Conservation (phyloP, 164 flowering plant species). For the Tetracentron sinense region DNA sequence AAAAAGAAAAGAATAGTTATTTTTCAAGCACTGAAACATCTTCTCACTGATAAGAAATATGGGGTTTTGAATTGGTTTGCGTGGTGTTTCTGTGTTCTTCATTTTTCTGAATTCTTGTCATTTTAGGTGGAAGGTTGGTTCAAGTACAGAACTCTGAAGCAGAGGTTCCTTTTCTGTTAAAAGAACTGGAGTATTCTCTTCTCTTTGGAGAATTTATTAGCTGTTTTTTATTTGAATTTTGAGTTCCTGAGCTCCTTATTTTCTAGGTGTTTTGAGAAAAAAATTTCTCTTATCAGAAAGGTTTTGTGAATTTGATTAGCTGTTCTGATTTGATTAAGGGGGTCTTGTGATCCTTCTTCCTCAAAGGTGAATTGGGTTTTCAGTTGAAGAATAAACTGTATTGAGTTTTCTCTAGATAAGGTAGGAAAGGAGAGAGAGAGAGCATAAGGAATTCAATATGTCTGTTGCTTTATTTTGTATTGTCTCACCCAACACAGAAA, state of each 20-base stretch:
- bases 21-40: not conserved
- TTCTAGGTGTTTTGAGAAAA: not conserved
- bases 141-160: not conserved
- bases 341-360: not conserved
- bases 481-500: constrained; percentile 34
- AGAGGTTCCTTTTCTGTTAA: not conserved
- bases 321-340: not conserved
- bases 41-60: not conserved
- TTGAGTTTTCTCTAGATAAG: not conserved
- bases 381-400: not conserved
- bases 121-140: not conserved
- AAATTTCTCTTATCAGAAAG: not conserved
- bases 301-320: not conserved
- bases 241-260: not conserved
- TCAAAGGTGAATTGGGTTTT: not conserved
- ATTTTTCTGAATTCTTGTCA: not conserved
- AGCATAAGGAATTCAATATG: constrained; percentile 23
- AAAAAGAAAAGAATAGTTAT: no score
- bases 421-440: not conserved
- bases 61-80: not conserved
- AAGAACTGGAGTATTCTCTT: not conserved
- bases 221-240: not conserved
- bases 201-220: not conserved
- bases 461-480: constrained; percentile 41
- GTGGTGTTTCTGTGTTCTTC: not conserved